Base-by-base conservation (phyloP, 306 rosid species). In the Cicer chorassanicum region DNA sequence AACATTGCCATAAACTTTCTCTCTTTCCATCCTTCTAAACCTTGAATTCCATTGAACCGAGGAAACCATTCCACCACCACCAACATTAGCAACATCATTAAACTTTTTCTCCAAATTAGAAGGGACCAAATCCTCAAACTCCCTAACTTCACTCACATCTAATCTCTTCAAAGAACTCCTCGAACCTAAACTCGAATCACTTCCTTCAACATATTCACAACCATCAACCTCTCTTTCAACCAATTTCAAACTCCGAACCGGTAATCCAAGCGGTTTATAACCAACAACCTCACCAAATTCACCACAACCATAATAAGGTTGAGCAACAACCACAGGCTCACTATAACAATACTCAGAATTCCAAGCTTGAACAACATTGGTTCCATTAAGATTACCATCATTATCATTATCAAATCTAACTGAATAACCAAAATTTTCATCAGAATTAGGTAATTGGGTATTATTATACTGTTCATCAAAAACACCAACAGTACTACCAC, bases 161-260 rank as follows among this genome's bases (percentile, higher is more conserved):
- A 65, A 76, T 64, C 77, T 50, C 77, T n/a, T 78, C 56, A 82
- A 65, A 6, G 90, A 82, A 80, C 10, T 86, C 70, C 64, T 66
- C n/a, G 91, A 89, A 82, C 89, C 88, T 41, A 86, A 86, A 73
- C 93, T 77, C 39, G 88, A 87, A 78, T 90, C 96, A 81, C 82
- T 83, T 53, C 79, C 84, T 60, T 82, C 84, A 76, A 73, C 62
- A 70, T 72, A 72, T 39, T 73, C 81, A 45, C 60, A 40, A 68
- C 82, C 45, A 14, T 88, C 92, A 4, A 29, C 60, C 38, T 82
- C 84, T 9, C 78, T 81, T 1, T 81, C 73, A 62, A 55, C 82
- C 1, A 88, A 81, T 53, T 82, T 90, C 66, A 92, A 80, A 82
- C 98, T 95, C 68, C 99, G 80, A 76, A 95, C 80, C 1, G 98